Evolutionary conservation across 2,329 filamentous ascomycete species (phyloP).

Genomic region (Aureobasidium uvarum): DNA sequence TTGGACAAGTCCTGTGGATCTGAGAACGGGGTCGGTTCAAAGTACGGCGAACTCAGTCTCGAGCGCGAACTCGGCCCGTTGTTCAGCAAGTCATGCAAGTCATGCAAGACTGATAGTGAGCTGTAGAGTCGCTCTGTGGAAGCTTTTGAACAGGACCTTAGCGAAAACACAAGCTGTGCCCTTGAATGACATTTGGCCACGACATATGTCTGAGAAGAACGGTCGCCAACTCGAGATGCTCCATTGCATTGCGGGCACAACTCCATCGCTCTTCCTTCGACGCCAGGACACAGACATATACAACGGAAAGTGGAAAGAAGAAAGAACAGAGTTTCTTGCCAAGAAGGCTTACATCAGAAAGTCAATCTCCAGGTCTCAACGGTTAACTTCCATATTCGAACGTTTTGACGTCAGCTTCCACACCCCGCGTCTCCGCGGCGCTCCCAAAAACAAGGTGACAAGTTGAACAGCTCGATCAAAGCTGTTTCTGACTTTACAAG

Average conservation of each 20-base stretch:
- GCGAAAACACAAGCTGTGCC: too few species aligned
- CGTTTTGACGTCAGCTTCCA: slow-evolving; percentile 12
- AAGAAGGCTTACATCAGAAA: not conserved
- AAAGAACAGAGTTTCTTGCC: not conserved
- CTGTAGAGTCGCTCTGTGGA: not conserved
- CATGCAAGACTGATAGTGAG: not conserved
- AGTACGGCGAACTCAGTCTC: not conserved
- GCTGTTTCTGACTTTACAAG: not conserved
- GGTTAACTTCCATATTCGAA: not conserved
- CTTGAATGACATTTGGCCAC: too few species aligned
- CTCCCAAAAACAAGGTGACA: not conserved
- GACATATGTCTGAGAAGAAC: too few species aligned
- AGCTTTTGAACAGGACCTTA: not conserved
- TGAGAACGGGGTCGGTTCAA: too few species aligned
- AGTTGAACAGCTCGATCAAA: not conserved
- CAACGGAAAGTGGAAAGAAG: not conserved
- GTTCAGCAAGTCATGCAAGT: not conserved
- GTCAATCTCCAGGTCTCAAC: not conserved
- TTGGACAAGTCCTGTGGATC: not conserved
- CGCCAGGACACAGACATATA: not conserved
- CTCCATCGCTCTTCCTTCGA: not conserved
- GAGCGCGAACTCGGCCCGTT: not conserved
- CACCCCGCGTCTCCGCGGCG: slow-evolving; percentile 17
- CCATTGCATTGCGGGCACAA: too few species aligned
- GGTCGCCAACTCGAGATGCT: too few species aligned